A percentile compares a stretch with the other conserved stretches of the same genome.
Evolutionary conservation across 768 basidiomycete species (phyloP).

Genomic region (Ramaria rubella): DNA sequence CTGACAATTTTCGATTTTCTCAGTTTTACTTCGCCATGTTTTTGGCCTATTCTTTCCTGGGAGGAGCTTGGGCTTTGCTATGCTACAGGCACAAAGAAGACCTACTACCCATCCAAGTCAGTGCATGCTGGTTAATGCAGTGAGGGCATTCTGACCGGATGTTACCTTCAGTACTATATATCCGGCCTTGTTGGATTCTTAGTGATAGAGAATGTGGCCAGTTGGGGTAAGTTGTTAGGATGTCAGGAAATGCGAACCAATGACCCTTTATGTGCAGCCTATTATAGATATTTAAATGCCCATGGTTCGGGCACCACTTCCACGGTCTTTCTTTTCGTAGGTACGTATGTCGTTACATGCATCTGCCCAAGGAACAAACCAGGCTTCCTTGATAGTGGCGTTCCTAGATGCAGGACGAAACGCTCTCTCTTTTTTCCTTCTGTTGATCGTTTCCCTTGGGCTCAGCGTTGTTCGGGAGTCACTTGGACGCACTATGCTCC

Average conservation of each 20-base stretch:
- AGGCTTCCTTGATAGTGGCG: too few species aligned
- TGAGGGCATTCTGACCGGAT: not conserved
- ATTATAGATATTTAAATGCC: constrained; percentile 92
- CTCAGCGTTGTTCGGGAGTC: constrained; percentile 88
- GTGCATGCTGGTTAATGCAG: constrained; percentile 13
- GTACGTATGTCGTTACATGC: constrained; percentile 35
- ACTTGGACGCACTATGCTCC: constrained; percentile 77
- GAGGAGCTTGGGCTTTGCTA: constrained; percentile 70
- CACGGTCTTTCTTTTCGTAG: constrained; percentile 88
- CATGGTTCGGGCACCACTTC: constrained; percentile 69
- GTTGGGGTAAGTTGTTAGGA: constrained; percentile 55
- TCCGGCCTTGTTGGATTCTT: constrained; percentile 82
- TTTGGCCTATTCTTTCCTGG: constrained; percentile 66
- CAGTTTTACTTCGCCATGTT: constrained; percentile 89
- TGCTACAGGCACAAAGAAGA: constrained; percentile 79
- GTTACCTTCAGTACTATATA: constrained; percentile 66
- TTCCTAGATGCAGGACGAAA: constrained; percentile 93
- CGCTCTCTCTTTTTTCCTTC: constrained; percentile 90
- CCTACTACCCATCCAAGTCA: constrained; percentile 80
- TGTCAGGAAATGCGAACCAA: not conserved
- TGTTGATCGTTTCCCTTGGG: constrained; percentile 88
- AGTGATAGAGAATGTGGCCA: constrained; percentile 90
- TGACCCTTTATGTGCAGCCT: constrained; percentile 40
- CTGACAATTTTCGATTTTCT: not conserved
- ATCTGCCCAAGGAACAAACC: not conserved